Conservation (phyloP, 257 asterid species). For the Lithospermum erythrorhizon region DNA sequence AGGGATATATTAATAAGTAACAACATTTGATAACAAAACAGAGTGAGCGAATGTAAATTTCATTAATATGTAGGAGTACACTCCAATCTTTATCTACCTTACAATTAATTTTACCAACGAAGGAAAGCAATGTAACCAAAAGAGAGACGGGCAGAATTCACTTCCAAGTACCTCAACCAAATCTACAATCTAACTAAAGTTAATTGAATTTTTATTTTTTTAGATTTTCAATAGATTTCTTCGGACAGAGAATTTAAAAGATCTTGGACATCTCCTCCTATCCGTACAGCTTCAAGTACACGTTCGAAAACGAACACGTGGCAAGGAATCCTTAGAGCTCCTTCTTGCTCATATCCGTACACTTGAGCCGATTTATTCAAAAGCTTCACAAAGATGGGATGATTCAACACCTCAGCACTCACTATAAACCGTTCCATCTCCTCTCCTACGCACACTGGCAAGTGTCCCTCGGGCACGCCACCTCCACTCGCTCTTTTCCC, state of each 20-base stretch:
- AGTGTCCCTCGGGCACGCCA: slow-evolving; percentile 73
- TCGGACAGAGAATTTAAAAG: slow-evolving; percentile 35
- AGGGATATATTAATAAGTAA: too few species aligned
- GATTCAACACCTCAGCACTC: slow-evolving; percentile 66
- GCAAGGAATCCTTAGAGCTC: slow-evolving; percentile 81
- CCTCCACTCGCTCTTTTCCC: slow-evolving; percentile 14
- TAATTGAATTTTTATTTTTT: too few species aligned
- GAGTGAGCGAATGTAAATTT: neutral
- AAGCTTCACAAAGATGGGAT: slow-evolving; percentile 60
- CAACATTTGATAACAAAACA: too few species aligned
- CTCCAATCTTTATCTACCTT: neutral
- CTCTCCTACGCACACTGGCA: slow-evolving; percentile 91
- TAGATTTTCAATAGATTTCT: neutral
- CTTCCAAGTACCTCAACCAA: neutral
- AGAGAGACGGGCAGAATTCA: too few species aligned
- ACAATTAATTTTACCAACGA: neutral
- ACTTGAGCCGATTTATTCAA: slow-evolving; percentile 67
- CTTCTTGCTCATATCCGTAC: slow-evolving; percentile 78
- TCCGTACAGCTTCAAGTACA: slow-evolving; percentile 60
- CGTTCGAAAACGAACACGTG: slow-evolving; percentile 69
- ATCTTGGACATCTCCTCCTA: slow-evolving; percentile 43
- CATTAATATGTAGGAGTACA: neutral
- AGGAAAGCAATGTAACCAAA: neutral
- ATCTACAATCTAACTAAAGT: neutral
- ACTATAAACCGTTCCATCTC: slow-evolving; percentile 88